These are phyloP conservation scores for Amyloporia xantha DNA, from an alignment of 768 basidiomycete species.

Conservation along the genomic window DNA sequence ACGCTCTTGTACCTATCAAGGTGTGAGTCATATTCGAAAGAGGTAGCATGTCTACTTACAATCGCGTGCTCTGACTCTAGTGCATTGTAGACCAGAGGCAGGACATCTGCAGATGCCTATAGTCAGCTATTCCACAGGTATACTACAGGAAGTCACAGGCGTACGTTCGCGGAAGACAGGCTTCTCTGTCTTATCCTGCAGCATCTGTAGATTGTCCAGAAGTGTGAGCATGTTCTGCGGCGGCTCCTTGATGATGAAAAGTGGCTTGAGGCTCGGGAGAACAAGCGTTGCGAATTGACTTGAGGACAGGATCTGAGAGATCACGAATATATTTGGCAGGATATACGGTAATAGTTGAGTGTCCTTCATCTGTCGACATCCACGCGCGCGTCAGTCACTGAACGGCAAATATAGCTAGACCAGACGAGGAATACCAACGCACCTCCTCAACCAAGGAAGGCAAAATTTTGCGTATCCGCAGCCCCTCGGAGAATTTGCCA, in stretches of 20 bases:
- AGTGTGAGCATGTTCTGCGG: conserved; percentile 96
- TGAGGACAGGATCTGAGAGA: conserved; percentile 70
- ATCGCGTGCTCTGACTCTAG: conserved; percentile 91
- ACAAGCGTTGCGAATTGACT: conserved; percentile 77
- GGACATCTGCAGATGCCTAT: conserved; percentile 56
- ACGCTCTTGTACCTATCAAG: conserved; percentile 76
- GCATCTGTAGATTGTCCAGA: conserved; percentile 78
- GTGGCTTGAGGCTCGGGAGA: conserved; percentile 80
- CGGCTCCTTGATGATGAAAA: conserved; percentile 89
- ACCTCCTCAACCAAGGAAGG: conserved; percentile 94
- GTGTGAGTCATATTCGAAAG: not conserved
- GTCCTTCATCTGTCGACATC: conserved; percentile 80
- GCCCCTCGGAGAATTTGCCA: conserved; percentile 79
- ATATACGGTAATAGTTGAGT: conserved; percentile 89
- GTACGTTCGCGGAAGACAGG: conserved; percentile 81
- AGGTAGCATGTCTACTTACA: conserved; percentile 41
- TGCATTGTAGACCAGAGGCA: conserved; percentile 93
- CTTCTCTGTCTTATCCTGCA: conserved; percentile 88
- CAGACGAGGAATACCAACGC: too few species aligned
- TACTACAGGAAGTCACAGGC: too few species aligned
- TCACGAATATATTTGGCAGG: conserved; percentile 90
- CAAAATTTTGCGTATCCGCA: conserved; percentile 82
- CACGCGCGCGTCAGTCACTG: too few species aligned
- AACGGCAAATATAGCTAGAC: too few species aligned
- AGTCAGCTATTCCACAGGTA: not conserved